Conservation (phyloP, 2,329 filamentous ascomycete genomes). For the Cladophialophora chaetospira region DNA sequence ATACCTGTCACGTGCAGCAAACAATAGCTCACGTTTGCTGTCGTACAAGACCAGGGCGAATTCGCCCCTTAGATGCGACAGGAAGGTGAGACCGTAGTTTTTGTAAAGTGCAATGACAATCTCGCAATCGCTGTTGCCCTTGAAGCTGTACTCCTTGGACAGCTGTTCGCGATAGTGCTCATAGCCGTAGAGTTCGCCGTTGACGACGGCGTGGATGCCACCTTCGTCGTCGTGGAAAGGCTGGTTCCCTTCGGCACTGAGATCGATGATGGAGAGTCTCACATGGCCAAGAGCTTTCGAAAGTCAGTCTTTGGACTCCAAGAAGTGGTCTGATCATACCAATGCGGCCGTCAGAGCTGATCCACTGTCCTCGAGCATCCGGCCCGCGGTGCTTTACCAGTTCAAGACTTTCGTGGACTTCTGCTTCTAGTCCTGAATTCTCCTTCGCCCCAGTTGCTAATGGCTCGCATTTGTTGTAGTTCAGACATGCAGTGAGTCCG, state of each 20-base stretch:
- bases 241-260: slow-evolving; percentile 51
- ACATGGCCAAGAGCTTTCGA: slow-evolving; percentile 50
- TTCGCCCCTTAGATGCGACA: slow-evolving; percentile 55
- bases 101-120: slow-evolving; percentile 57
- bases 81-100: slow-evolving; percentile 50
- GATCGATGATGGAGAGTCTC: slow-evolving; percentile 57
- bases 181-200: slow-evolving; percentile 62
- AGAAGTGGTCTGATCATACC: slow-evolving; percentile 34
- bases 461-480: background rate
- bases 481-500: background rate
- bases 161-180: slow-evolving; percentile 48
- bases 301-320: slow-evolving; percentile 28
- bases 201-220: slow-evolving; percentile 58
- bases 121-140: slow-evolving; percentile 53
- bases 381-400: slow-evolving; percentile 50
- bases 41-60: slow-evolving; percentile 59
- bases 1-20: slow-evolving; percentile 54
- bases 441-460: background rate
- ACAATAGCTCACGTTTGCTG: slow-evolving; percentile 43
- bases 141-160: slow-evolving; percentile 47
- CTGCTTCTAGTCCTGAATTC: background rate
- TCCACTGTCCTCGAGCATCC: slow-evolving; percentile 50
- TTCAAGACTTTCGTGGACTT: slow-evolving; percentile 40
- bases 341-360: slow-evolving; percentile 44
- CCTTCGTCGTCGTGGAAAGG: slow-evolving; percentile 47